Percentiles rank a stretch among this genome's conserved stretches.
Conservation (phyloP, 2,329 filamentous ascomycete genomes). For the Mycosphaerella arachidis region DNA sequence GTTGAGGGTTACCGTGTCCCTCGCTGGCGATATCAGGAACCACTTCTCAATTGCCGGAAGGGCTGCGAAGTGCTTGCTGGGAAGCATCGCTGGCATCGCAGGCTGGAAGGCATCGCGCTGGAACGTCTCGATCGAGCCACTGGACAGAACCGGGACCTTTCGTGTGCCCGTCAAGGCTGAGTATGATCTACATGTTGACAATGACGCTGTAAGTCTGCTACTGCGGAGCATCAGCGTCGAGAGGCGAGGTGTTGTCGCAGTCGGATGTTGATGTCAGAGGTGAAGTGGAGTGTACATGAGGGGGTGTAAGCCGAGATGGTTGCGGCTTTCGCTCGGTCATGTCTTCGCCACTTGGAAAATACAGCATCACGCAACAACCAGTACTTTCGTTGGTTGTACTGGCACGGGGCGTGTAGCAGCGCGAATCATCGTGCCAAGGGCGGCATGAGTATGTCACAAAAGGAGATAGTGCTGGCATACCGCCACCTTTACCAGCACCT, state of each 20-base stretch:
- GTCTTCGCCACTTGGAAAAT: not conserved
- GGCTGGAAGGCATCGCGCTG: conserved; percentile 50
- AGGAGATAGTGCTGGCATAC: conserved; percentile 44
- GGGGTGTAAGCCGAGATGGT: not conserved
- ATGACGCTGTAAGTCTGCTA: conserved; percentile 4
- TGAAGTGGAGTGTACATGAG: not conserved
- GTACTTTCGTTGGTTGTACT: not conserved
- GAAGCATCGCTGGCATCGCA: conserved; percentile 51
- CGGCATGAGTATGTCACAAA: conserved; percentile 11
- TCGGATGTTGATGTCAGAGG: not conserved
- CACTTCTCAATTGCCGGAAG: conserved; percentile 56
- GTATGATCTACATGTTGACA: conserved; percentile 9
- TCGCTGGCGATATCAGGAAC: conserved; percentile 43
- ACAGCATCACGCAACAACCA: too few relatives aligned
- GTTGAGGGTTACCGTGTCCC: conserved; percentile 32
- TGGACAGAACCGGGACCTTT: conserved; percentile 23
- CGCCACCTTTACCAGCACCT: conserved; percentile 62
- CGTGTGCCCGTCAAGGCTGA: conserved; percentile 2
- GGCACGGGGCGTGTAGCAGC: too few relatives aligned
- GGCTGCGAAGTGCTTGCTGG: conserved; percentile 38
- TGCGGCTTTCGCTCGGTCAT: not conserved
- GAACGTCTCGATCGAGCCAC: conserved; percentile 43
- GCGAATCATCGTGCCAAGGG: not conserved
- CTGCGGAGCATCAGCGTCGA: conserved; percentile 15
- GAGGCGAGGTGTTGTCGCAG: not conserved